These are phyloP conservation scores for Cladophialophora bantiana DNA, from an alignment of 2,329 filamentous ascomycete species.

Conservation along the genomic window DNA sequence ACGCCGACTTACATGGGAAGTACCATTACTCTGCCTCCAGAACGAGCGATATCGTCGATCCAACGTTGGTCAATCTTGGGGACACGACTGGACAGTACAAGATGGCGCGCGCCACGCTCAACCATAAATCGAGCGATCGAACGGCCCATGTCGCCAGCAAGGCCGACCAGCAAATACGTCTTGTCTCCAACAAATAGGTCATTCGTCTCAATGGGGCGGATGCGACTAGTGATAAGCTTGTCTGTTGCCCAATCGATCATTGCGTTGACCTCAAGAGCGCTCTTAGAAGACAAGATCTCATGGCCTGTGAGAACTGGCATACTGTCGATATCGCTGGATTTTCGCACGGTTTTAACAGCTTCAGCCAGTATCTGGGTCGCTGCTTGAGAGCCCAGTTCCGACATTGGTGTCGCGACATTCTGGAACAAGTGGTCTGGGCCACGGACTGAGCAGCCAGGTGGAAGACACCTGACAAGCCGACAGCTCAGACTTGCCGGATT, in stretches of 20 bases:
- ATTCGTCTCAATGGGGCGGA: constrained; percentile 3
- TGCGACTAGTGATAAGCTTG: constrained; percentile 15
- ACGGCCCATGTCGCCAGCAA: constrained; percentile 43
- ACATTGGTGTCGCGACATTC: neutral
- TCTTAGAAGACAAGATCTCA: neutral
- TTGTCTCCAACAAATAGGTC: constrained; percentile 9
- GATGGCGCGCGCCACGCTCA: constrained; percentile 40
- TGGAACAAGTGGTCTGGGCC: constrained; percentile 33
- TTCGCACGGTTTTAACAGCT: neutral
- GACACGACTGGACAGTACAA: constrained; percentile 38
- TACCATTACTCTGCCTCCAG: constrained; percentile 11
- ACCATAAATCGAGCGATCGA: constrained; percentile 41
- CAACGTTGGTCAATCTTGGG: constrained; percentile 14
- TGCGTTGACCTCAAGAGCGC: neutral
- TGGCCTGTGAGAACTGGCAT: neutral
- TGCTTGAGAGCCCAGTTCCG: neutral
- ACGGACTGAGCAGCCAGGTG: constrained; percentile 16
- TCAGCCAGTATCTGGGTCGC: neutral
- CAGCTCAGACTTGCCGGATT: constrained; percentile 20
- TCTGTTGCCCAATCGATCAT: constrained; percentile 2
- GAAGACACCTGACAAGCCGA: constrained; percentile 20
- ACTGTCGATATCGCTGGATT: neutral
- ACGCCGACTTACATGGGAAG: neutral
- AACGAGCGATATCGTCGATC: constrained; percentile 14
- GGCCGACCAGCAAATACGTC: constrained; percentile 51